Evolutionary conservation across 2,329 filamentous ascomycete species (phyloP).

Genomic region (Penicillium sp.): DNA sequence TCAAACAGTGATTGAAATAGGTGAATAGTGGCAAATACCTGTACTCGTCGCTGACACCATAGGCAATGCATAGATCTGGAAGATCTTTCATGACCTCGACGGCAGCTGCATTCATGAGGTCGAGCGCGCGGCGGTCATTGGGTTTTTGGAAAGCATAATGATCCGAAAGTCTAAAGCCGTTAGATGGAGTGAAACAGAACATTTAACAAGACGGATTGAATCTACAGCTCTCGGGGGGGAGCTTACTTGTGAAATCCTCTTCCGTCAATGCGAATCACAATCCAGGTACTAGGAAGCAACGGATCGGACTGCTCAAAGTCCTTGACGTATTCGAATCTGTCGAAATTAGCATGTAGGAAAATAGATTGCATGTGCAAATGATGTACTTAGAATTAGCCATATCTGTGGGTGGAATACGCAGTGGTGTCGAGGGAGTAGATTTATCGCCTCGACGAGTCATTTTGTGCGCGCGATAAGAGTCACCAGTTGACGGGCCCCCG

Average conservation of each 20-base stretch:
- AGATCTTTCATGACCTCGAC: conserved; percentile 78
- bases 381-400: conserved; percentile 44
- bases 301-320: conserved; percentile 79
- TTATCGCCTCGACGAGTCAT: conserved; percentile 11
- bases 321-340: conserved; percentile 90
- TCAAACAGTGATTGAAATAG: not conserved
- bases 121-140: conserved; percentile 81
- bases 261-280: conserved; percentile 91
- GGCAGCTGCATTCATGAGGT: conserved; percentile 95
- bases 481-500: conserved; percentile 12
- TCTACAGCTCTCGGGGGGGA: not conserved
- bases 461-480: conserved; percentile 19
- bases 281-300: conserved; percentile 88
- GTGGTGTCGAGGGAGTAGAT: conserved; percentile 7
- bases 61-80: conserved; percentile 81
- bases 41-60: conserved; percentile 93
- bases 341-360: conserved; percentile 2
- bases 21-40: conserved; percentile 41
- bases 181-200: not conserved
- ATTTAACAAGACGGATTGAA: not conserved
- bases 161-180: conserved; percentile 64
- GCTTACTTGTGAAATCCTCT: conserved; percentile 88
- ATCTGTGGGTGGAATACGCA: not conserved
- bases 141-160: conserved; percentile 88
- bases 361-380: not conserved